phyloP scores from a whole-genome alignment of 768 basidiomycete species.

The Exidia glandulosa region DNA sequence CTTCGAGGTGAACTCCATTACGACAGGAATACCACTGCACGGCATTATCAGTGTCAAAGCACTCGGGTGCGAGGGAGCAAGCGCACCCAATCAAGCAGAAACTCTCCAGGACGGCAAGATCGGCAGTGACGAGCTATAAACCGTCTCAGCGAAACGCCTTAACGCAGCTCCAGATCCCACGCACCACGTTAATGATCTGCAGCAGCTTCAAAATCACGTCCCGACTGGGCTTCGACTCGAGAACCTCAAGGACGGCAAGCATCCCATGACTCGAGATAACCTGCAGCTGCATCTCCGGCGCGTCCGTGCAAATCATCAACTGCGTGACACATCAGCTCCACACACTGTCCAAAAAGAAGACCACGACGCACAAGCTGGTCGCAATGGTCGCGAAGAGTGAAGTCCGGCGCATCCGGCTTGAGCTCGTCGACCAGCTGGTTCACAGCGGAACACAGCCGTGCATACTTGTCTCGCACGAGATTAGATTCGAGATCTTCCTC shows the following conservation, averaged over 20 bases:
- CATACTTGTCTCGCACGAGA: constrained; percentile 86
- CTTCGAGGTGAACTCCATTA: constrained; percentile 94
- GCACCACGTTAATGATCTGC: constrained; percentile 80
- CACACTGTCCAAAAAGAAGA: not conserved
- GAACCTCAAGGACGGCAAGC: constrained; percentile 86
- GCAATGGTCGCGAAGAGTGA: constrained; percentile 72
- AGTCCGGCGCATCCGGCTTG: constrained; percentile 69
- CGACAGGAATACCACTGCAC: constrained; percentile 79
- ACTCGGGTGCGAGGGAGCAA: not conserved
- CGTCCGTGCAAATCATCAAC: constrained; percentile 66
- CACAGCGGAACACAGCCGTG: constrained; percentile 70
- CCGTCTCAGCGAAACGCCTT: no score
- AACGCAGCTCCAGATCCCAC: constrained; percentile 11
- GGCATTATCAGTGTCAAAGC: constrained; percentile 4
- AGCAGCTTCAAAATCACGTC: constrained; percentile 80
- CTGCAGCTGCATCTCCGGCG: constrained; percentile 78
- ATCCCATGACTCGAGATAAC: constrained; percentile 90
- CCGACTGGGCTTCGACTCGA: constrained; percentile 77
- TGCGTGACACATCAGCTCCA: constrained; percentile 18
- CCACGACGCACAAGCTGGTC: constrained; percentile 62
- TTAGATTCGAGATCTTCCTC: constrained; percentile 90
- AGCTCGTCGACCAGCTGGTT: constrained; percentile 82
- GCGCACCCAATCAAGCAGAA: constrained; percentile 83
- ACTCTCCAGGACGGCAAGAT: constrained; percentile 82
- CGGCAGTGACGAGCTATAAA: constrained; percentile 40